Conservation (phyloP, 257 asterid species). For the Coffea canephora region DNA sequence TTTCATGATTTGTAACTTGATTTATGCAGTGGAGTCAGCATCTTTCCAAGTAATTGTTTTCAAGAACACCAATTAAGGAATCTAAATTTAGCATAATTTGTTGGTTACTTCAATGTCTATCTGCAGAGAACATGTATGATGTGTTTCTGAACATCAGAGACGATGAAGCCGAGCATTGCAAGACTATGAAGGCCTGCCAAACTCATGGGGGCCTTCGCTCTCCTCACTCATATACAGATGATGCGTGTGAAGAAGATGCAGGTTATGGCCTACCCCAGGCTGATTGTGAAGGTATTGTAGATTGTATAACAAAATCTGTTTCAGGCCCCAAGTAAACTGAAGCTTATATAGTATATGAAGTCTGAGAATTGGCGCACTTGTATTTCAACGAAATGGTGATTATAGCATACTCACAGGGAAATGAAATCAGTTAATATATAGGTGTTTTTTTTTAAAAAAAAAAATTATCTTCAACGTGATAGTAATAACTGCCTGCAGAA, state of each 20-base stretch:
- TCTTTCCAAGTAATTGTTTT: neutral
- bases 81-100: neutral
- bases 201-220: conserved; percentile 84
- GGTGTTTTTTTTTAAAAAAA: neutral
- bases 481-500: too few relatives aligned
- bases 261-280: conserved; percentile 42
- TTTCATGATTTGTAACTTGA: neutral
- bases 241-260: conserved; percentile 35
- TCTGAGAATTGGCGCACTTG: neutral
- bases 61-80: neutral
- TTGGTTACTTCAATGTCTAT: neutral
- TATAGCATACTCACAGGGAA: neutral
- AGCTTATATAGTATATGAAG: neutral
- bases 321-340: conserved; percentile 33
- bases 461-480: neutral
- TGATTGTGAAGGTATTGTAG: conserved; percentile 77
- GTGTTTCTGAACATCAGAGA: conserved; percentile 85
- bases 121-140: conserved; percentile 79
- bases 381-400: neutral
- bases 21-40: neutral
- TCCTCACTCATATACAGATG: conserved; percentile 54
- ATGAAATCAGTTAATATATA: neutral
- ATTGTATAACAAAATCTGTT: conserved; percentile 65
- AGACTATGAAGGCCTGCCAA: conserved; percentile 98
- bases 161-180: conserved; percentile 97